Evolutionary conservation across 2,329 filamentous ascomycete genomes (phyloP).

Genomic region (Fusarium sp.): DNA sequence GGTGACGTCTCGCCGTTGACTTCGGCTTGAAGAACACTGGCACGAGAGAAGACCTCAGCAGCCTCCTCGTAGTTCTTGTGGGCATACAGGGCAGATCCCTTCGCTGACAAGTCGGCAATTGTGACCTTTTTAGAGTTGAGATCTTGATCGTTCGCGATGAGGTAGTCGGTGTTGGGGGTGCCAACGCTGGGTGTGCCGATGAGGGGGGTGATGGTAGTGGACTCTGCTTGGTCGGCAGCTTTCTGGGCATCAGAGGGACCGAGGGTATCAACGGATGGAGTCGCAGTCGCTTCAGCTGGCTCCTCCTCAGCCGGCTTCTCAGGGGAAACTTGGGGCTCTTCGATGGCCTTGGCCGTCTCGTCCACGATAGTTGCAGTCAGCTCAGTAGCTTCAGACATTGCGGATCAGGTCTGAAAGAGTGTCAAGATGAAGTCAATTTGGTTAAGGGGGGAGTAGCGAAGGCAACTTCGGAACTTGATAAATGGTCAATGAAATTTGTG

Average conservation of each 20-base stretch:
- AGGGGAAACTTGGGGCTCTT: constrained; percentile 11
- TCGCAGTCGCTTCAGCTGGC: background rate
- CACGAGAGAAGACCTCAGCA: constrained; percentile 86
- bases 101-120: constrained; percentile 80
- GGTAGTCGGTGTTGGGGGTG: constrained; percentile 38
- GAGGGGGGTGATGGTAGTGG: constrained; percentile 28
- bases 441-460: background rate
- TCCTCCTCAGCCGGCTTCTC: background rate
- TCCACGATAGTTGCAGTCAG: constrained; percentile 37
- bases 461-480: background rate
- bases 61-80: constrained; percentile 89
- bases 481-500: constrained; percentile 1
- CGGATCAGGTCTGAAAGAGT: constrained; percentile 1
- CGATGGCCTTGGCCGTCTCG: constrained; percentile 22
- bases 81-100: constrained; percentile 85
- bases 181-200: constrained; percentile 21
- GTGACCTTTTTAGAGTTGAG: constrained; percentile 67
- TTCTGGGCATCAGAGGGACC: constrained; percentile 14
- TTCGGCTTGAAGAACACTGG: constrained; percentile 88
- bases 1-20: constrained; percentile 92
- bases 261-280: background rate
- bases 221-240: constrained; percentile 28
- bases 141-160: constrained; percentile 53
- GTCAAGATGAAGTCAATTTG: background rate
- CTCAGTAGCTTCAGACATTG: constrained; percentile 46